Percentiles rank a stretch among this genome's conserved stretches.
phyloP scores from a whole-genome alignment of 1,139 yeast genomes.

The Spathaspora sp. region DNA sequence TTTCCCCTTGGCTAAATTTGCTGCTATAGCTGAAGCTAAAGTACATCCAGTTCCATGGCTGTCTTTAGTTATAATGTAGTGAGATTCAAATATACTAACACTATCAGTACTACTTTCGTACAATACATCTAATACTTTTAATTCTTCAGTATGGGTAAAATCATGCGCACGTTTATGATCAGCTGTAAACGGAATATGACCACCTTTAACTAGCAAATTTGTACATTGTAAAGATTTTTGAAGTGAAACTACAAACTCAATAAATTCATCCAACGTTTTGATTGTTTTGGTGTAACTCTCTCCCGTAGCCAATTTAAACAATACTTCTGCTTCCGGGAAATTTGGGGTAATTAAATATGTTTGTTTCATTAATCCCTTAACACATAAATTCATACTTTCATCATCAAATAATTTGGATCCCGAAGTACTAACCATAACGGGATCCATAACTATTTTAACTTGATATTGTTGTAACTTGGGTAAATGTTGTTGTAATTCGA shows the following conservation, averaged over 20 bases:
- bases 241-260: conserved; percentile 42
- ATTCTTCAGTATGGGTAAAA: conserved; percentile 15
- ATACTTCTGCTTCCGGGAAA: conserved; percentile 57
- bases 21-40: conserved; percentile 76
- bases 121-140: conserved; percentile 57
- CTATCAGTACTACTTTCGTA: conserved; percentile 44
- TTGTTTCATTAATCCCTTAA: conserved; percentile 48
- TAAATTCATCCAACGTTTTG: conserved; percentile 15
- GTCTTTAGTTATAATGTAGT: conserved; percentile 47
- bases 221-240: conserved; percentile 42
- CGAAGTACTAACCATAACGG: conserved; percentile 80
- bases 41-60: conserved; percentile 96
- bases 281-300: conserved; percentile 15
- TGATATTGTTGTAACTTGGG: conserved; percentile 23
- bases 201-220: conserved; percentile 77
- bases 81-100: conserved; percentile 49
- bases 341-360: conserved; percentile 80
- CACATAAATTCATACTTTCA: conserved; percentile 43
- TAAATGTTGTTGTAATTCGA: conserved; percentile 41
- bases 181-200: conserved; percentile 62
- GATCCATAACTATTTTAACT: conserved; percentile 63
- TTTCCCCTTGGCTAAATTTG: conserved; percentile 62
- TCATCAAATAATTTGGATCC: conserved; percentile 59
- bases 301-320: conserved; percentile 25
- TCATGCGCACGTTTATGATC: conserved; percentile 14